phyloP scores from a whole-genome alignment of 179 eudicot species.

The Patellifolia procumbens region DNA sequence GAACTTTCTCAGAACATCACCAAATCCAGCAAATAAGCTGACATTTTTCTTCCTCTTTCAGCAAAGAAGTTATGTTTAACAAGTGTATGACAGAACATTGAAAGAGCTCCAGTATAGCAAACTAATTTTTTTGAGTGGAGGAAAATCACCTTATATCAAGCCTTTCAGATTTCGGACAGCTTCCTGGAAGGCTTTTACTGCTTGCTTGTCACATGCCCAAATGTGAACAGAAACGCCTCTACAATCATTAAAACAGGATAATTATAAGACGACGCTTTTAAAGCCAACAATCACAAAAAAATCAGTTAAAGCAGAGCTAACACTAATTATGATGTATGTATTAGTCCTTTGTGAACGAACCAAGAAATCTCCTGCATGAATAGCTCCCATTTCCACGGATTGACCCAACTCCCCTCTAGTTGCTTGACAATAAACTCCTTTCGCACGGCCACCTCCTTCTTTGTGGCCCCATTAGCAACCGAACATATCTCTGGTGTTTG shows the following conservation, averaged over 20 bases:
- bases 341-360: conserved; percentile 26
- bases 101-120: background rate
- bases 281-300: conserved; percentile 8
- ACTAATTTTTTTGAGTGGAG: background rate
- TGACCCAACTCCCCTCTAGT: conserved; percentile 85
- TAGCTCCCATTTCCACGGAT: conserved; percentile 87
- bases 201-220: conserved; percentile 87
- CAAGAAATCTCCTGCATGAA: conserved; percentile 94
- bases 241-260: conserved; percentile 5
- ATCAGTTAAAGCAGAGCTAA: conserved; percentile 4
- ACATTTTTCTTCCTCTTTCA: background rate
- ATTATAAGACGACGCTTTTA: background rate
- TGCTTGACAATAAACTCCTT: conserved; percentile 91
- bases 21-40: background rate
- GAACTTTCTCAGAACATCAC: background rate
- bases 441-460: conserved; percentile 92
- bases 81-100: background rate
- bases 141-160: conserved; percentile 69
- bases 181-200: conserved; percentile 90
- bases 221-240: conserved; percentile 89
- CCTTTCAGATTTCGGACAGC: conserved; percentile 79
- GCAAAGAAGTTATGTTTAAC: background rate
- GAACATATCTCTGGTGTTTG: conserved; percentile 76
- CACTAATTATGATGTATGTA: background rate
- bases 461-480: conserved; percentile 95